Evolutionary conservation across 2,329 filamentous ascomycete genomes (phyloP), one percentile per base, ranked within the genome.

Genomic region (Atkinsonella texensis): DNA sequence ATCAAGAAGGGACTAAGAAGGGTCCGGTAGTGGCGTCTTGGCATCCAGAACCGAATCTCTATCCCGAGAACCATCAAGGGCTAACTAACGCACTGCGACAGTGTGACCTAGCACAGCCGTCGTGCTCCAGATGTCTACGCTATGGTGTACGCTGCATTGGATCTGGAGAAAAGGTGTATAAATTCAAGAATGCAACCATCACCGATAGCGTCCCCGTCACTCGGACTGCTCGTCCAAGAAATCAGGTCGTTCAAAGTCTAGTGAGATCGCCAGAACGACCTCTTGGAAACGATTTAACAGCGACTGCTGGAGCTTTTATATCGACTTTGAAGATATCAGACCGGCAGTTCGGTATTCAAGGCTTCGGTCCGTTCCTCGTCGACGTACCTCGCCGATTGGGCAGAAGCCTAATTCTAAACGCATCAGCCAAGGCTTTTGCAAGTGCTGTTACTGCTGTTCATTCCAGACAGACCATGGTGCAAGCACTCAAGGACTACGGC

Each of bases 331-430:
- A 66, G 28, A 61, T 70, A 3, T 67, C 65, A 0, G 71, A 76
- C 45, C 62, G 74, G 17, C 63, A 71, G 17, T 76, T 72, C 54
- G 73, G 76, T 44, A 56, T 77, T 7, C 62, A 62, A 42, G 71
- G 70, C 13, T 77, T 74, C 53, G 75, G 74, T 1, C 56, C 59
- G 0, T 77, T 73, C 54, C 57, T 77, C 11, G 60, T 62, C 1
- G 64, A 72, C n/a, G 59, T 77, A 1, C 75, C 75, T 0, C 57
- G 58, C 38, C 69, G 72, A 0, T 55, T 77, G 1, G 75, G 74
- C 1, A 60, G 54, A 11, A 76, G 72, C 45, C 62, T 65, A 46
- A 73, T 73, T 1, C 62, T 78, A 0, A 73, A 76, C 53, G 64
- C 68, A 0, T 59, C 67, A 0, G 62, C 65, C 4, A 61, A 61